Percentiles rank a stretch among this genome's conserved stretches.
Conservation (phyloP, 345 rosid genomes). For the Boechera retrofracta region DNA sequence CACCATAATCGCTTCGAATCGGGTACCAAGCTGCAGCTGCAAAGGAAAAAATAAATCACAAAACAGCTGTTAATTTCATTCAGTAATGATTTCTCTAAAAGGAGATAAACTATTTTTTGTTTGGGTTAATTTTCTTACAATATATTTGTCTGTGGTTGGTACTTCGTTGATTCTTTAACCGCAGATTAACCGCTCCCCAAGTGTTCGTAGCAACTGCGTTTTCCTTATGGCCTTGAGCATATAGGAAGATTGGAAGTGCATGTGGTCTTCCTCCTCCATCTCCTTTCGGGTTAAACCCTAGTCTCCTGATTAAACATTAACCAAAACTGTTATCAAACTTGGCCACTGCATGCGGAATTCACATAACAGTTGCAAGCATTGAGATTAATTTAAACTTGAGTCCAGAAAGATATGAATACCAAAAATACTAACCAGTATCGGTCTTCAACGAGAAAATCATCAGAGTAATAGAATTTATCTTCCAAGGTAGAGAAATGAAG, state of each 20-base stretch:
- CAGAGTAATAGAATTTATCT: slow-evolving; percentile 31
- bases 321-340: too few relatives aligned
- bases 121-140: slow-evolving; percentile 28
- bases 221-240: not conserved
- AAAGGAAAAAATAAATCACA: not conserved
- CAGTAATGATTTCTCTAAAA: too few relatives aligned
- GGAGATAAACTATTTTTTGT: too few relatives aligned
- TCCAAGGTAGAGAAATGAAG: slow-evolving; percentile 41
- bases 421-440: slow-evolving; percentile 45
- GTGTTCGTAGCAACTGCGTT: slow-evolving; percentile 34
- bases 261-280: too few relatives aligned
- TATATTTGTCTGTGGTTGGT: slow-evolving; percentile 18
- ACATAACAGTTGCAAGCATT: not conserved
- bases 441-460: slow-evolving; percentile 36
- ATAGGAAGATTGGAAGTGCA: too few relatives aligned
- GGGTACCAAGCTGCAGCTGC: slow-evolving; percentile 48
- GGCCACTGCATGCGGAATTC: not conserved
- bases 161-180: slow-evolving; percentile 38
- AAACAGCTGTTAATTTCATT: too few relatives aligned
- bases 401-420: not conserved
- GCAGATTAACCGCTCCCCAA: slow-evolving; percentile 44
- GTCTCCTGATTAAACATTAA: too few relatives aligned
- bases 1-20: slow-evolving; percentile 2
- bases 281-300: too few relatives aligned
- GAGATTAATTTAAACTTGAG: not conserved